Evolutionary conservation across 1,284 basidiomycete genomes (phyloP).

Genomic region (Gomphus bonarii): DNA sequence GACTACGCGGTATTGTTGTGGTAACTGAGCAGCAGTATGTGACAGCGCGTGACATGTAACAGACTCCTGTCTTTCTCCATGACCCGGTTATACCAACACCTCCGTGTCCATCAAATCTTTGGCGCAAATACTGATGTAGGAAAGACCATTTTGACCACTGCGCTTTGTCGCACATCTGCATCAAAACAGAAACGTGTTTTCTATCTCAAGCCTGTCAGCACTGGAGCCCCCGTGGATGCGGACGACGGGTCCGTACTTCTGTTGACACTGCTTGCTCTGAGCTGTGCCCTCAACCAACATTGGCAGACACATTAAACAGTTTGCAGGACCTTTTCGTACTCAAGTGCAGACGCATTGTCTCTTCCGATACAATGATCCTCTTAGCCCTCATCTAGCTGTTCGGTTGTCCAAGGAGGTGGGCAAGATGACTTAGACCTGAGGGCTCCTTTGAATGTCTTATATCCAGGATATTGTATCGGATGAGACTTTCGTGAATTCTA

Average conservation of each 20-base stretch:
- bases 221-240: constrained; percentile 69
- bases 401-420: constrained; percentile 17
- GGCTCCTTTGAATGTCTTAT: neutral
- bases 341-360: constrained; percentile 63
- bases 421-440: neutral
- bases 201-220: constrained; percentile 90
- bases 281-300: neutral
- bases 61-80: constrained; percentile 15
- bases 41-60: constrained; percentile 3
- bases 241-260: constrained; percentile 60
- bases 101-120: constrained; percentile 83
- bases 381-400: constrained; percentile 89
- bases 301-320: constrained; percentile 59
- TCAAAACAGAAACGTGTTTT: constrained; percentile 41
- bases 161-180: constrained; percentile 69
- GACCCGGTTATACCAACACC: constrained; percentile 60
- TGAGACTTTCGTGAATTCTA: constrained; percentile 55
- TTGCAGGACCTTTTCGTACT: constrained; percentile 22
- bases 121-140: constrained; percentile 91
- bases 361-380: constrained; percentile 79
- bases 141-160: constrained; percentile 83
- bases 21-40: neutral
- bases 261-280: neutral
- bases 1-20: neutral
- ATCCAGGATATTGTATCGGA: constrained; percentile 28